Evolutionary conservation across 148 eudicot genomes (phyloP).

Genomic region (Nepenthes gracilis): DNA sequence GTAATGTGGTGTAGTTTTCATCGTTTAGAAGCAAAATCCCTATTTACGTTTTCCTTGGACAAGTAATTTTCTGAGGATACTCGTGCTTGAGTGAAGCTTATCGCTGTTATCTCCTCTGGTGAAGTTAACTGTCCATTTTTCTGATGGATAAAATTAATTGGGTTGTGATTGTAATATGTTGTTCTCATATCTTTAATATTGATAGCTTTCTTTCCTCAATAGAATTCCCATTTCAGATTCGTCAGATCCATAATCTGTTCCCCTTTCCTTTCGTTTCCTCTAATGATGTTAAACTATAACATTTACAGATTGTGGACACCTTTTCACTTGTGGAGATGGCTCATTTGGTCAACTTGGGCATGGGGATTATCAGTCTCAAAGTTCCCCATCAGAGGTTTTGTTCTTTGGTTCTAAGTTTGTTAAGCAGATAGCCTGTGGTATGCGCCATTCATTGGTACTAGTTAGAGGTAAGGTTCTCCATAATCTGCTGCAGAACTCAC

Average conservation of each 20-base stretch:
- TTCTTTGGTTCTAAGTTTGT: constrained; percentile 49
- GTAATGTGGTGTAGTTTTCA: too few relatives aligned
- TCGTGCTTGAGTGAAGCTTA: too few relatives aligned
- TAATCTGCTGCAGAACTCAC: constrained; percentile 1
- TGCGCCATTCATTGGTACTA: constrained; percentile 83
- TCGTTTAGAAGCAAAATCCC: too few relatives aligned
- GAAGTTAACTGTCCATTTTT: too few relatives aligned
- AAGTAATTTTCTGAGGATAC: too few relatives aligned
- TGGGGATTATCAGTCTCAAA: constrained; percentile 50
- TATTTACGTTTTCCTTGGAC: too few relatives aligned
- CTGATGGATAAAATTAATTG: too few relatives aligned
- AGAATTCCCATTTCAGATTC: too few relatives aligned
- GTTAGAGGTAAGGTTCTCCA: constrained; percentile 38
- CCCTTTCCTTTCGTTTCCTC: background rate
- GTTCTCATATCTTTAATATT: too few relatives aligned
- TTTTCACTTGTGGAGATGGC: constrained; percentile 95
- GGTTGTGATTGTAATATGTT: too few relatives aligned
- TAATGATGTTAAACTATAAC: background rate
- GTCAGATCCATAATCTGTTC: background rate
- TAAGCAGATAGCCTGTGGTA: constrained; percentile 74
- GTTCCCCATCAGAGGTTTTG: constrained; percentile 37
- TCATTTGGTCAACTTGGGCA: constrained; percentile 97
- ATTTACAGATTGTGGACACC: constrained; percentile 46
- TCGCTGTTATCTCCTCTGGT: too few relatives aligned
- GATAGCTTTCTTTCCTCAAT: too few relatives aligned